Conservation (phyloP, 495 filamentous ascomycete species). For the Aspergillus panamensis region DNA sequence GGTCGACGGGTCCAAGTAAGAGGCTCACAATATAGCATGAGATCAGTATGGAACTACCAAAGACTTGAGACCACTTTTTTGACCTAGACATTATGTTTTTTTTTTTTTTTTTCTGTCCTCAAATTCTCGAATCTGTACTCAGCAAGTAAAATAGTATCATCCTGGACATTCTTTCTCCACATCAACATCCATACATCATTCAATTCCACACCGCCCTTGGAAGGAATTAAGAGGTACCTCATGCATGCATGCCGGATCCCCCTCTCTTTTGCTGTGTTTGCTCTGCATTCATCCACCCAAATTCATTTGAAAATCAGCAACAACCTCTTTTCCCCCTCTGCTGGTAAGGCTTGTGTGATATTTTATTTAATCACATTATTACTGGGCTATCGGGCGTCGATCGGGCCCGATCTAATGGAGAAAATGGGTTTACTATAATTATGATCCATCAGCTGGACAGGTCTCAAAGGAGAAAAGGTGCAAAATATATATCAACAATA, state of each 20-base stretch:
- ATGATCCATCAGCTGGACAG: slow-evolving; percentile 25
- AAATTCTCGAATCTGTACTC: no score
- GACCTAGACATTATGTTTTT: no score
- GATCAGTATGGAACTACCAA: no score
- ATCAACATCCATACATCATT: slow-evolving; percentile 10
- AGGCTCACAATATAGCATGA: not conserved
- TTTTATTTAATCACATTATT: slow-evolving; percentile 1
- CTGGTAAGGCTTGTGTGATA: not conserved
- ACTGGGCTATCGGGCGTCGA: not conserved
- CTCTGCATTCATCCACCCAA: slow-evolving; percentile 18
- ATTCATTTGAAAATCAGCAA: not conserved
- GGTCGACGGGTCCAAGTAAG: not conserved
- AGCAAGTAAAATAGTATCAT: no score
- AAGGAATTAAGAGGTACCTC: not conserved
- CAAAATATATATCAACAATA: slow-evolving; percentile 5
- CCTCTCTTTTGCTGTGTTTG: slow-evolving; percentile 12
- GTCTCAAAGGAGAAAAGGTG: slow-evolving; percentile 6
- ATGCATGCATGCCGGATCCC: slow-evolving; percentile 15
- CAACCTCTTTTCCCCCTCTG: not conserved
- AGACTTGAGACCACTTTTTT: no score
- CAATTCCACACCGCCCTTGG: slow-evolving; percentile 22
- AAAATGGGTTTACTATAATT: slow-evolving; percentile 6
- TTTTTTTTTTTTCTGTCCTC: no score
- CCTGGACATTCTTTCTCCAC: not conserved
- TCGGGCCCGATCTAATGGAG: not conserved